Conservation (phyloP, 2,329 filamentous ascomycete genomes). For the Fusarium coicis region DNA sequence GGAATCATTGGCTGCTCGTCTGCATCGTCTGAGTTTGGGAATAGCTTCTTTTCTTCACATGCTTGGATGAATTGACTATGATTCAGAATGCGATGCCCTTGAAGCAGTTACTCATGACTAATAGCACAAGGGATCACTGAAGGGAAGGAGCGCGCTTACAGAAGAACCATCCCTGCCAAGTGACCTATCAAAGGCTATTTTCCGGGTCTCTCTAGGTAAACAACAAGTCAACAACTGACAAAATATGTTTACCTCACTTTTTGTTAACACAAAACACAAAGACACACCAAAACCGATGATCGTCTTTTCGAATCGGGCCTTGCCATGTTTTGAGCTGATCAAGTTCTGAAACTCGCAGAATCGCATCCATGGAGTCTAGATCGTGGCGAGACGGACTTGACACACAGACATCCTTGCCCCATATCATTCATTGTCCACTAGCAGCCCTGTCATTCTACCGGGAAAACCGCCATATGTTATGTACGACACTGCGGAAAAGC, state of each 20-base stretch:
- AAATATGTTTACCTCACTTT: background rate
- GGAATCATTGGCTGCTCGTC: background rate
- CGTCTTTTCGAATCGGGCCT: background rate
- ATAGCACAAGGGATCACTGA: background rate
- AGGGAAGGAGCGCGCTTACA: conserved; percentile 2
- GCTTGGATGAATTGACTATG: background rate
- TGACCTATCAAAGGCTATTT: background rate
- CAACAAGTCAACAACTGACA: background rate
- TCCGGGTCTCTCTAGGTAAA: background rate
- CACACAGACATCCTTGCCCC: conserved; percentile 11
- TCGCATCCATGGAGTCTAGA: conserved; percentile 27
- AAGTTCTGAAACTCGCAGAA: conserved; percentile 25
- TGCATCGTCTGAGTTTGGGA: background rate
- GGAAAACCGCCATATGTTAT: conserved; percentile 19
- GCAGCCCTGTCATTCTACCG: conserved; percentile 3
- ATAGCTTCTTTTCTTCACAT: conserved; percentile 15
- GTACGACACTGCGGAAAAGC: conserved; percentile 24
- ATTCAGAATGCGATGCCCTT: background rate
- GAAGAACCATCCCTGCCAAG: background rate
- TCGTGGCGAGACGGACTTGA: conserved; percentile 31
- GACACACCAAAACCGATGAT: background rate
- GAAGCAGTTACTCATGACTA: background rate
- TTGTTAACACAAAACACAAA: conserved; percentile 5
- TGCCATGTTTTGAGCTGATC: conserved; percentile 21
- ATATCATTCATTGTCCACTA: conserved; percentile 7